Base-by-base conservation (phyloP, 495 filamentous ascomycete species). In the Schizothecium vesticola region DNA sequence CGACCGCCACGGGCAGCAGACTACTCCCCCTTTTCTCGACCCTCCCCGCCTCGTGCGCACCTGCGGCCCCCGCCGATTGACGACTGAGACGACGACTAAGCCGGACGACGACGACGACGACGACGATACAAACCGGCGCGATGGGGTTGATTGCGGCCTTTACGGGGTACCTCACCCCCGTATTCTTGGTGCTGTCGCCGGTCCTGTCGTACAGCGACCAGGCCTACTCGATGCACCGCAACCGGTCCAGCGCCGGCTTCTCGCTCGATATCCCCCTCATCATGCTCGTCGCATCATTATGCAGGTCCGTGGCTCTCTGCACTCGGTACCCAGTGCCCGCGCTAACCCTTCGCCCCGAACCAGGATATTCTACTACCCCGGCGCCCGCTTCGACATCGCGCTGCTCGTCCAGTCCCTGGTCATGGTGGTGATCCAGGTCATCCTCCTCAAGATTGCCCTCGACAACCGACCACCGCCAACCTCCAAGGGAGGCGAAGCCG, bases 361-460 rank as follows among this genome's bases (percentile, higher is more conserved):
- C 73, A 94, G 91, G 80, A 85, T 96, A 66, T 98, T 96, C 80
- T 99, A 94, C 82, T 99, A 93, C 86, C 91, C 95, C 72, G 93
- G 93, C 64, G 91, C 92, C 16, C 88, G 86, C 73, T 99, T 92
- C 79, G 91, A 94, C 66, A 79, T 81, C 8, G 86, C 91, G 24
- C 84, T 99, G 58, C 85, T 99, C 56, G 80, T 93, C 61, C 95
- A 99, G 78, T 90, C 94, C 10, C 78, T 92, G 70, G 86, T 96
- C 72, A 97, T 96, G 89, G 89, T 97, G 61, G 79, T 84, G 23
- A 89, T 97, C 43, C 95, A 99, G 78, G 56, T 90, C 43, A 79
- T 93, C 13, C 81, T 97, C 25, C 86, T 99, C 43, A 96, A 98
- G 80, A 90, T 97, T 61, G 93, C 94, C 5, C 85, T 99, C 68